Base-by-base conservation (phyloP, 345 rosid species). In the Carallia pectinifolia region DNA sequence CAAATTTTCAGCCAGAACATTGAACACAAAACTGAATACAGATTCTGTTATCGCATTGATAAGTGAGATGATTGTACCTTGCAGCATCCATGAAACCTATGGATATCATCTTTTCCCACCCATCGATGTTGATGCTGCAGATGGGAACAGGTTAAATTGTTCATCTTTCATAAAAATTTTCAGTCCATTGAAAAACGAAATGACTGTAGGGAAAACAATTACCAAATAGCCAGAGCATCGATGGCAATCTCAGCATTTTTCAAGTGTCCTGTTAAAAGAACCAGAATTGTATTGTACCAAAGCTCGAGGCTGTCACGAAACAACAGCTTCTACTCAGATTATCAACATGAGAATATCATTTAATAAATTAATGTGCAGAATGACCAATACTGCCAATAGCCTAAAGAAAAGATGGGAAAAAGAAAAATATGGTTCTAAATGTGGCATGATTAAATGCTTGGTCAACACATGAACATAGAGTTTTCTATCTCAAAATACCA, bases 181-280 rank as follows among this genome's bases (percentile, higher is more conserved):
- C 27, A 10, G 16, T 10, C 6, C 0, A 48, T 36, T 31, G 64
- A 23, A 30, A 40, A 53, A 52, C 13, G 8, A 53, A 13, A 50
- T 9, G 15, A 12, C 18, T 12, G 6, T 1, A 1, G 23, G 38
- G 27, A 12, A 52, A 50, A 8, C 0, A 30, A 53, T 67, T 85
- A 92, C 97, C 97, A 92, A 50, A 92, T 88, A 61, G 96, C 77
- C 15, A 92, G 83, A n/a, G 97, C 97, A 82, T 89, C 87, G 48
- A 92, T 85, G 69, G 94, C 72, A 76, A 88, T 84, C 73, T 87
- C 84, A 13, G 96, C 94, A 71, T 88, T 85, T 71, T 77, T 65
- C 82, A 92, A 30, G 71, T 82, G 82, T 66, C 97, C 96, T 0
- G 96, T 87, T 52, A 90, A 69, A 50, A 90, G 85, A 62, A 92